Evolutionary conservation across 208 protist genomes (phyloP), one percentile per base, ranked within the genome.

Genomic region (Endotrypanum monterogeii): DNA sequence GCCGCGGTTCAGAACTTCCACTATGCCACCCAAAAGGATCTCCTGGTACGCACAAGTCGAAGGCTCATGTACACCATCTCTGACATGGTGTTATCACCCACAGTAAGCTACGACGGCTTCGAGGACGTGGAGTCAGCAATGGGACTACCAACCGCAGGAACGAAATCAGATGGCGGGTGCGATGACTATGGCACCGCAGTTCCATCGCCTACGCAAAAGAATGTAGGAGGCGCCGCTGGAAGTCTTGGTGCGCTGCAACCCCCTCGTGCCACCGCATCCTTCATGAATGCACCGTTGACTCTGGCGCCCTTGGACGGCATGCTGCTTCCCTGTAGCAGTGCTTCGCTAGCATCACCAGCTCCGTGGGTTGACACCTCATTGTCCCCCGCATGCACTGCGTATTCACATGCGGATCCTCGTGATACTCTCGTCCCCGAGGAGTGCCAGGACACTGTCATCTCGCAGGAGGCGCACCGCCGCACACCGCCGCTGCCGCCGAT

Each of bases 1-100:
- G 58, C 58, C n/a, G 58, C 35, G 44, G 44, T 32, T 3, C 58
- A 63, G 58, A 18, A 35, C 35, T 63, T 63, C 20, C 20, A 46
- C 32, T 20, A 54, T 25, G 63, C 44, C 4, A 12, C n/a, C n/a
- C 44, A 68, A 14, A 2, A 35, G 11, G 51, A 25, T 39, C 32
- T 37, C 37, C 41, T 55, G 1, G 25, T 55, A 25, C 54, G 37
- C 46, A 80, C 75, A 44, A 74, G 69, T 25, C 75, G 75, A 44
- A 70, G 71, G 44, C 69, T 80, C 14, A 55, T 70, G 4, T 80
- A 63, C 35, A 30, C 58, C 7, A 28, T 11, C 58, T 63, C 35
- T 28, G 35, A 16, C 58, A 44, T 37, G 20, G 39, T 63, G 58
- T 12, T 63, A 12, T 63, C 58, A 44, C 35, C 35, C 35, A 63